Evolutionary conservation across 2,329 filamentous ascomycete genomes (phyloP), one percentile per base, ranked within the genome.

Genomic region (Cercospora sp.): DNA sequence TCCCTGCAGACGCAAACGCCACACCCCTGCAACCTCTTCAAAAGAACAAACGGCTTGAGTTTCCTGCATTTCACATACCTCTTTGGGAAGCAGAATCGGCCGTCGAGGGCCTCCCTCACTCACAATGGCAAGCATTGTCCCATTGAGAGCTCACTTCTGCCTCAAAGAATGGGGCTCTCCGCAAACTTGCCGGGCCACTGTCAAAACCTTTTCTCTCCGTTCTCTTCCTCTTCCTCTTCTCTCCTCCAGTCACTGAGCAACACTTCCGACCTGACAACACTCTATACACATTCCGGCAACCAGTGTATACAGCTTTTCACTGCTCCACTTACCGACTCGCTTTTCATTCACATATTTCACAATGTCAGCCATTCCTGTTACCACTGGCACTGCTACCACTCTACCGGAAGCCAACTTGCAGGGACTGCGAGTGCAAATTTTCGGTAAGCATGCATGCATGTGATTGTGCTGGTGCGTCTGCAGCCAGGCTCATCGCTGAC

Each of bases 351-450:
- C 16, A 13, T 30, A n/a, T 13, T 57, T 18, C 53, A 28, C 13
- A 3, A 57, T 57, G 23, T 31, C 53, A 40, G 30, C 58, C 18
- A 26, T 13, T 45, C 20, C 58, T 28, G 18, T 45, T 9, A 6
- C 45, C 58, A 48, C 40, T 33, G 42, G 12, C 55, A 16, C 7
- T 40, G 12, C 36, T 13, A 5, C n/a, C n/a, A 33, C n/a, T 59
- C 12, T 16, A 26, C 40, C 26, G 2, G 28, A 31, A 4, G 8
- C 16, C 30, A 59, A 18, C 23, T 26, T 66, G 20, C 42, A 48
- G n/a, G 60, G 51, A 5, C 45, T 71, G 13, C 65, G 69, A 26
- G 65, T 69, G 51, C 69, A 71, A 26, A 71, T 71, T 16, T 51
- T 71, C 13, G 69, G 69, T 69, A 69, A 48, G 53, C 30, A 30